Conservation (phyloP, 345 rosid species). For the Moricandia arvensis region DNA sequence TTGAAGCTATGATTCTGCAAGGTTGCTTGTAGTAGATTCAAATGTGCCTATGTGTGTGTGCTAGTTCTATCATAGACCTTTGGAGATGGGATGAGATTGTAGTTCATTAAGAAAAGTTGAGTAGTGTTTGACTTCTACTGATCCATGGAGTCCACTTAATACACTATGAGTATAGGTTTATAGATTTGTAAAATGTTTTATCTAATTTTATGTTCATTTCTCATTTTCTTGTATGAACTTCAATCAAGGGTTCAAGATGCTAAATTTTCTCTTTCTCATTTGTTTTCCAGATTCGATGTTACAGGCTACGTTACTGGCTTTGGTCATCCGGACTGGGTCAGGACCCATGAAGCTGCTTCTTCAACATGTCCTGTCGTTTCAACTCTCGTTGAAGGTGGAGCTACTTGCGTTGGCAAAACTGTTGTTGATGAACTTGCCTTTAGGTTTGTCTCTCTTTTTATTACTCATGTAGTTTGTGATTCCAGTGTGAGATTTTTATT, state of each 20-base stretch:
- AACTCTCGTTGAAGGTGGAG: conserved; percentile 86
- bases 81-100: too few relatives aligned
- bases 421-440: conserved; percentile 81
- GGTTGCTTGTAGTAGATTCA: background rate
- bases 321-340: conserved; percentile 93
- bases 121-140: conserved; percentile 6
- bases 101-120: background rate
- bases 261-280: background rate
- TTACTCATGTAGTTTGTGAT: conserved; percentile 2
- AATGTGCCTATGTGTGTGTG: background rate
- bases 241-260: background rate
- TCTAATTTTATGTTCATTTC: background rate
- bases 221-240: background rate
- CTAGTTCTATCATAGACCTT: too few relatives aligned
- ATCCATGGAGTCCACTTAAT: background rate
- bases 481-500: background rate
- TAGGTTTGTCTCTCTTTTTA: conserved; percentile 47
- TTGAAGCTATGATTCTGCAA: background rate
- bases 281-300: conserved; percentile 68
- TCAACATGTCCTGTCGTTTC: conserved; percentile 63
- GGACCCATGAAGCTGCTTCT: conserved; percentile 66
- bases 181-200: background rate
- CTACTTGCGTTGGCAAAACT: conserved; percentile 91
- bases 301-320: conserved; percentile 87
- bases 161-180: background rate